A percentile compares a stretch with the other conserved stretches of the same genome.
Conservation (phyloP, 2,329 filamentous ascomycete genomes). For the Lecanicillium sp. region DNA sequence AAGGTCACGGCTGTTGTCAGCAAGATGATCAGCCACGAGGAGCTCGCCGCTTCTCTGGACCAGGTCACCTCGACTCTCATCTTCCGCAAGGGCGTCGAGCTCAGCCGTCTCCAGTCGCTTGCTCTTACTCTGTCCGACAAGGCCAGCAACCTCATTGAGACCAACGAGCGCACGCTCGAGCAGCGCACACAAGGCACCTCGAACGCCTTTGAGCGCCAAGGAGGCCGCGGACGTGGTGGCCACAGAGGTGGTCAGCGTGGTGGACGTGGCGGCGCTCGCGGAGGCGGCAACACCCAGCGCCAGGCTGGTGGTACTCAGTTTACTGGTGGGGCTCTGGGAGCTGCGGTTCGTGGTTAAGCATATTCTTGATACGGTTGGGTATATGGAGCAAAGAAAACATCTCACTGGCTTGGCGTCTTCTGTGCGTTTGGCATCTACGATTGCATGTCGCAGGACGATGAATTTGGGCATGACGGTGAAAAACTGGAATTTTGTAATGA, state of each 20-base stretch:
- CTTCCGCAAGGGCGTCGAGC: slow-evolving; percentile 98
- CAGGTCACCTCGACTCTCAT: slow-evolving; percentile 96
- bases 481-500: no score
- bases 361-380: not conserved
- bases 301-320: slow-evolving; percentile 71
- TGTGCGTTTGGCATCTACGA: not conserved
- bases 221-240: slow-evolving; percentile 66
- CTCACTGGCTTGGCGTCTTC: not conserved
- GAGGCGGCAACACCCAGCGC: slow-evolving; percentile 52
- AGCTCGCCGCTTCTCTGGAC: slow-evolving; percentile 90
- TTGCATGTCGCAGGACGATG: not conserved
- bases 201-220: slow-evolving; percentile 91
- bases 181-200: slow-evolving; percentile 93
- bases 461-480: no score
- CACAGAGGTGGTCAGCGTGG: slow-evolving; percentile 53
- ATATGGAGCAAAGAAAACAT: not conserved
- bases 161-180: slow-evolving; percentile 94
- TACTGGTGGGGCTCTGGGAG: slow-evolving; percentile 71
- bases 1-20: slow-evolving; percentile 94
- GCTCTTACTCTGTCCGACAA: slow-evolving; percentile 93
- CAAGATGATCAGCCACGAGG: slow-evolving; percentile 99
- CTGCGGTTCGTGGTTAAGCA: slow-evolving; percentile 52
- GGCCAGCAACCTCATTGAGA: slow-evolving; percentile 90
- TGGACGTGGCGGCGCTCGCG: slow-evolving; percentile 53
- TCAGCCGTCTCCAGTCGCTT: slow-evolving; percentile 90